Percentiles rank a stretch among this genome's conserved stretches.
These are phyloP conservation scores for Otatea glauca DNA, from an alignment of 176 grass and related monocot genomes.

Conservation along the genomic window DNA sequence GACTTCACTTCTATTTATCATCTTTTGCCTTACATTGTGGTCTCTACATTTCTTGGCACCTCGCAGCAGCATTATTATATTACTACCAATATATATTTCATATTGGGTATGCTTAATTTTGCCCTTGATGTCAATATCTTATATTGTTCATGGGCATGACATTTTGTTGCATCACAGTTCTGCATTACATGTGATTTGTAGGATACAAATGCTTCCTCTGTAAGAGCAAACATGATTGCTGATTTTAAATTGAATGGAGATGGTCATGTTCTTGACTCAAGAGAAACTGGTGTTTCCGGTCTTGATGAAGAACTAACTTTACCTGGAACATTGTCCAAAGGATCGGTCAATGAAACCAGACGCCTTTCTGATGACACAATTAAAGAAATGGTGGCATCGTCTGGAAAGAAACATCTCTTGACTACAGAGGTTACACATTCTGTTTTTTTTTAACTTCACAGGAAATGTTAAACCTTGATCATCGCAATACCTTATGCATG, in stretches of 20 bases:
- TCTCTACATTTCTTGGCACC: background rate
- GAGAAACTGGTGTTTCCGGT: conserved; percentile 54
- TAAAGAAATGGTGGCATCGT: conserved; percentile 61
- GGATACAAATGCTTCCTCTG: conserved; percentile 51
- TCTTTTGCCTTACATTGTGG: background rate
- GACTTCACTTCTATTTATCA: background rate
- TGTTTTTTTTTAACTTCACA: conserved; percentile 29
- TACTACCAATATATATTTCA: conserved; percentile 13
- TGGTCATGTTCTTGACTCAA: conserved; percentile 34
- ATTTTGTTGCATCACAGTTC: conserved; percentile 20
- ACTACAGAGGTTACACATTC: conserved; percentile 63
- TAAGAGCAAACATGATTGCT: conserved; percentile 60
- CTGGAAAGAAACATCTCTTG: conserved; percentile 70
- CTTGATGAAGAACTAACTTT: conserved; percentile 56
- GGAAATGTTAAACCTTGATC: conserved; percentile 12
- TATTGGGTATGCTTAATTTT: conserved; percentile 21
- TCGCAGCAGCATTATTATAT: background rate
- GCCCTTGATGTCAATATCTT: conserved; percentile 33
- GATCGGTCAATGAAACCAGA: conserved; percentile 37
- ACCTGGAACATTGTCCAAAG: conserved; percentile 28
- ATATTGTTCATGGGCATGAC: background rate
- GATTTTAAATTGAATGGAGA: conserved; percentile 51
- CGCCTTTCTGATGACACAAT: conserved; percentile 54
- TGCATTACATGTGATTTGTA: conserved; percentile 51
- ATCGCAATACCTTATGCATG: conserved; percentile 16